phyloP scores from a whole-genome alignment of 495 filamentous ascomycete species.

The Bombardia bombarda region DNA sequence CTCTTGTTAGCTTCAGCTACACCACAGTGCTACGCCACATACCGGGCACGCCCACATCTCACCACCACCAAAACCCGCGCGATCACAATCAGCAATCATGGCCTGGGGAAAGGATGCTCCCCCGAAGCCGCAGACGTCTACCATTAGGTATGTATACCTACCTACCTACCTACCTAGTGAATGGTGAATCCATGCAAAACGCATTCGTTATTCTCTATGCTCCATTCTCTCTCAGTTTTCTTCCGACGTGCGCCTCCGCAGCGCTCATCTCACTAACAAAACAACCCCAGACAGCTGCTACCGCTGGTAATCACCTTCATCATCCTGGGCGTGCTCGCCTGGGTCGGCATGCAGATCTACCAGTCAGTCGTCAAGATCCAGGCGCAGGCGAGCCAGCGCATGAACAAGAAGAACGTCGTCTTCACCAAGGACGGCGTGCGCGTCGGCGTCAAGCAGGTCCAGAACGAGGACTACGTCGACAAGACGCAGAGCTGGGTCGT shows the following conservation, averaged over 20 bases:
- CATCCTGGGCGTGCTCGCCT: slow-evolving; percentile 52
- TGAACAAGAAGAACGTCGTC: slow-evolving; percentile 74
- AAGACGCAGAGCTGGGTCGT: slow-evolving; percentile 73
- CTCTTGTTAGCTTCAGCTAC: too few species aligned
- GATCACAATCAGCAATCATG: slow-evolving; percentile 8
- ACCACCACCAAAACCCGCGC: too few species aligned
- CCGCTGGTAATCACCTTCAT: slow-evolving; percentile 68
- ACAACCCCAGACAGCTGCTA: slow-evolving; percentile 54
- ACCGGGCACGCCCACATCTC: too few species aligned
- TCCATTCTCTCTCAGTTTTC: not conserved
- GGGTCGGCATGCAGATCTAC: slow-evolving; percentile 68
- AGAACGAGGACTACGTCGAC: slow-evolving; percentile 73
- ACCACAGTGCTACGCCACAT: too few species aligned
- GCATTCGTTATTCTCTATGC: too few species aligned
- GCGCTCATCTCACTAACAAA: too few species aligned
- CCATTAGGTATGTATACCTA: slow-evolving; percentile 11
- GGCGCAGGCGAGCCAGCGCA: slow-evolving; percentile 57
- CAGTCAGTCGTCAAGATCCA: slow-evolving; percentile 60
- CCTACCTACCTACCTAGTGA: too few species aligned
- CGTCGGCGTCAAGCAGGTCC: slow-evolving; percentile 68
- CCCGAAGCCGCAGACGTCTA: slow-evolving; percentile 3
- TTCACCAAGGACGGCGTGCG: slow-evolving; percentile 80
- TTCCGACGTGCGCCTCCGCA: too few species aligned
- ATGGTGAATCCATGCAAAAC: too few species aligned
- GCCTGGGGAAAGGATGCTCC: slow-evolving; percentile 8